Conservation (phyloP, 164 flowering plant species). For the Berberis vulgaris region DNA sequence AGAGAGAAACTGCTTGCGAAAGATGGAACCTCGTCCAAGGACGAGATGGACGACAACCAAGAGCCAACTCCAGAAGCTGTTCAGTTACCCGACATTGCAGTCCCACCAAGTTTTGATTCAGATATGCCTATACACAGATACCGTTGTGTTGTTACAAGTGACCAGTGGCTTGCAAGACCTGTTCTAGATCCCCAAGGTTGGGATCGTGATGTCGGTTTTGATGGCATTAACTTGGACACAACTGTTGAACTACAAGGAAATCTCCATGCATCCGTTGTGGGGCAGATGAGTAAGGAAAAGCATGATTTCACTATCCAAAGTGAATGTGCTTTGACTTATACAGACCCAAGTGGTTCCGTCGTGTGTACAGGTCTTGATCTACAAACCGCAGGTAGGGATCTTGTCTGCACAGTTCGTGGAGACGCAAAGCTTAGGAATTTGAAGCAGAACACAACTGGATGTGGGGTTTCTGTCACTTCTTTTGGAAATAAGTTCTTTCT, state of each 20-base stretch:
- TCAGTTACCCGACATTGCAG: slow-evolving; percentile 62
- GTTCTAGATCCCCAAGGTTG: slow-evolving; percentile 90
- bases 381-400: slow-evolving; percentile 61
- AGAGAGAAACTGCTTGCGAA: slow-evolving; percentile 24
- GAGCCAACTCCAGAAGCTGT: slow-evolving; percentile 46
- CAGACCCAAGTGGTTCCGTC: slow-evolving; percentile 35
- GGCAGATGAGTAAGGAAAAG: slow-evolving; percentile 89
- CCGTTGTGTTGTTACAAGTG: slow-evolving; percentile 56
- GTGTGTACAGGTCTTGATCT: slow-evolving; percentile 50
- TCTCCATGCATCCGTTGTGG: slow-evolving; percentile 40
- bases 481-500: slow-evolving; percentile 46
- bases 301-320: slow-evolving; percentile 64
- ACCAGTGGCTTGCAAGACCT: slow-evolving; percentile 72
- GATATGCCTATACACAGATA: slow-evolving; percentile 69
- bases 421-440: slow-evolving; percentile 47
- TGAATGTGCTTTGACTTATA: slow-evolving; percentile 49
- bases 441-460: slow-evolving; percentile 49
- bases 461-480: slow-evolving; percentile 70
- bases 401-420: slow-evolving; percentile 53
- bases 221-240: slow-evolving; percentile 80
- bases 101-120: slow-evolving; percentile 82
- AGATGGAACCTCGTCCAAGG: slow-evolving; percentile 16
- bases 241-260: slow-evolving; percentile 34
- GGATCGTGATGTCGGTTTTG: slow-evolving; percentile 97
- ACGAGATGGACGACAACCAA: slow-evolving; percentile 28